Conservation (phyloP, 192 early-diverging fungal genomes). For the Phlyctochytrium arcticum region DNA sequence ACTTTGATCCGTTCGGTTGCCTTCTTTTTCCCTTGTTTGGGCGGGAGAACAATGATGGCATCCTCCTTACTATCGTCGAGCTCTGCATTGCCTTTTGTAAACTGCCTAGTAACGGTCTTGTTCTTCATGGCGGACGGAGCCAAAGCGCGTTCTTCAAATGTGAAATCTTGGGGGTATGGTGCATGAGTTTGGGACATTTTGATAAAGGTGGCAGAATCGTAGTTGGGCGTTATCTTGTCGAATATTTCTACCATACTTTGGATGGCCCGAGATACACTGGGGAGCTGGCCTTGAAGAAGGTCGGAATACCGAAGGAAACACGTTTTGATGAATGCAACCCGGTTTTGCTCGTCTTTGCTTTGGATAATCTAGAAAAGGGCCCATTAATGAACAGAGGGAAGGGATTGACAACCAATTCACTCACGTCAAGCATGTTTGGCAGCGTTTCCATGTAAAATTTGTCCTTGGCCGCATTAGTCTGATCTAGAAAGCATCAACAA, state of each 20-base stretch:
- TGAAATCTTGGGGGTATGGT: constrained; percentile 33
- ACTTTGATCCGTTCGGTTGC: constrained; percentile 38
- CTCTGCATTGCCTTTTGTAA: constrained; percentile 15
- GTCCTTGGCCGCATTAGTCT: constrained; percentile 39
- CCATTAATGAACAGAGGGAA: neutral
- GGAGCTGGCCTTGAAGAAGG: constrained; percentile 9
- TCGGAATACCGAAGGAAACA: constrained; percentile 28
- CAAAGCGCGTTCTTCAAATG: constrained; percentile 40
- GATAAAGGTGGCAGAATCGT: constrained; percentile 31
- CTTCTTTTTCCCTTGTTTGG: constrained; percentile 35
- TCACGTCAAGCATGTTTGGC: constrained; percentile 36
- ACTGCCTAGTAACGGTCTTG: constrained; percentile 8
- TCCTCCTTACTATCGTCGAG: constrained; percentile 30
- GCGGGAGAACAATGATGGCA: constrained; percentile 19
- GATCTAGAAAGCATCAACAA: constrained; percentile 28
- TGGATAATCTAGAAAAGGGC: constrained; percentile 30
- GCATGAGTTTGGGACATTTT: constrained; percentile 24
- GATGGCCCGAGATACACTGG: constrained; percentile 6
- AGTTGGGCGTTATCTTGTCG: constrained; percentile 10
- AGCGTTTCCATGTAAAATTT: constrained; percentile 25
- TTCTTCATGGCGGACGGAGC: neutral
- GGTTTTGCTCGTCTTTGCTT: constrained; percentile 29
- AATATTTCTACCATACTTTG: constrained; percentile 30
- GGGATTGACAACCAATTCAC: neutral
- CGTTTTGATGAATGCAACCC: constrained; percentile 26